phyloP scores from a whole-genome alignment of 2,329 filamentous ascomycete genomes.

The Eurotiales sp. region DNA sequence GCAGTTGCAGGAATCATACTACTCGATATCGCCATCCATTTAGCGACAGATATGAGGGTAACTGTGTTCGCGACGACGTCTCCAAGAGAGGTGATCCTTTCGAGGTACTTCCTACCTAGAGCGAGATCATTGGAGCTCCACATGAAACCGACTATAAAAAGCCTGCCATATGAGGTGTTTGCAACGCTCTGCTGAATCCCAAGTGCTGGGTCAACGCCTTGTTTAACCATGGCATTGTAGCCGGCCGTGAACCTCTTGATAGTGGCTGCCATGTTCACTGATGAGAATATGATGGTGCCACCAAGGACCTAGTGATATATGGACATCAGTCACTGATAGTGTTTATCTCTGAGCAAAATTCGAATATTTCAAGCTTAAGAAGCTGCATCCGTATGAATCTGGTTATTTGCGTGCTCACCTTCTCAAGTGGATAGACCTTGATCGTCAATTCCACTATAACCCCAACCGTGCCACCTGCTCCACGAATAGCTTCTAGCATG shows the following conservation, averaged over 20 bases:
- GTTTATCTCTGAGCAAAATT: slow-evolving; percentile 31
- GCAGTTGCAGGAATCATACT: slow-evolving; percentile 8
- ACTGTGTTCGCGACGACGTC: slow-evolving; percentile 27
- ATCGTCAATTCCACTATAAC: slow-evolving; percentile 40
- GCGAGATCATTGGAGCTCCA: slow-evolving; percentile 33
- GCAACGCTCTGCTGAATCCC: slow-evolving; percentile 28
- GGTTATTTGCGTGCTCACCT: slow-evolving; percentile 19
- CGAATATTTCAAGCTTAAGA: slow-evolving; percentile 26
- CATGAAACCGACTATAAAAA: slow-evolving; percentile 23
- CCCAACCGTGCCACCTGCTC: slow-evolving; percentile 40
- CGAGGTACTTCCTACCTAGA: slow-evolving; percentile 24
- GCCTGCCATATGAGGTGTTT: slow-evolving; percentile 27
- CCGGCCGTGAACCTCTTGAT: slow-evolving; percentile 18
- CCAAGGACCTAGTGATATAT: too few relatives aligned
- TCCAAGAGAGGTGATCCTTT: slow-evolving; percentile 16
- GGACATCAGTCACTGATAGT: too few relatives aligned
- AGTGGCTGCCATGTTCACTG: too few relatives aligned
- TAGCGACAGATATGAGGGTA: slow-evolving; percentile 18
- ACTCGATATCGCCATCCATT: slow-evolving; percentile 19
- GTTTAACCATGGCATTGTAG: slow-evolving; percentile 22
- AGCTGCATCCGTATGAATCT: not conserved
- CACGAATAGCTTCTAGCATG: slow-evolving; percentile 38
- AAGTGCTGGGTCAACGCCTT: slow-evolving; percentile 16
- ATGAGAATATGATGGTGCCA: too few relatives aligned
- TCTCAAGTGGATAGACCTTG: slow-evolving; percentile 35